phyloP scores from a whole-genome alignment of 306 rosid species.

The Trifolium pratense region DNA sequence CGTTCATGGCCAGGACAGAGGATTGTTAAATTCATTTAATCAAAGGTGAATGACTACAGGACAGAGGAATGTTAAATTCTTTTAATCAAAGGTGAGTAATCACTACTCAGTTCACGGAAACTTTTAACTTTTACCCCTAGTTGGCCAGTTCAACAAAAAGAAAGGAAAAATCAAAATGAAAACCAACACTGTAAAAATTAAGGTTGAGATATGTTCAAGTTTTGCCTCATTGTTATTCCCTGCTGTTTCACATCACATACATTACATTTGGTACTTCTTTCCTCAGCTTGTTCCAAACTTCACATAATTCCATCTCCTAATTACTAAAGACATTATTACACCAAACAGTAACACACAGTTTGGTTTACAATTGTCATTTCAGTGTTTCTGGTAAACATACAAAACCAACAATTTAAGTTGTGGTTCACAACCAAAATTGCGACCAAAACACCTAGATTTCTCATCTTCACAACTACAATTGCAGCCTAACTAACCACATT shows the following conservation, averaged over 20 bases:
- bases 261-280: conserved; percentile 1
- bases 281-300: conserved; percentile 1
- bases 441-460: not conserved
- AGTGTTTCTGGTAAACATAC: not conserved
- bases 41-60: not conserved
- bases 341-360: conserved; percentile 2
- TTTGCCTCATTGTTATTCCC: not conserved
- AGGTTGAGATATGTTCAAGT: conserved; percentile 6
- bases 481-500: not conserved
- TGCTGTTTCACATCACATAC: not conserved
- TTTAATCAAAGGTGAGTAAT: not conserved
- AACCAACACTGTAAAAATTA: conserved; percentile 13
- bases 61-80: not conserved
- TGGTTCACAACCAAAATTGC: not conserved
- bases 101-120: not conserved
- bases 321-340: not conserved
- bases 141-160: not conserved
- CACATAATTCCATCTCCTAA: conserved; percentile 13
- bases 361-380: not conserved
- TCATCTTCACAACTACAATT: not conserved
- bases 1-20: not conserved
- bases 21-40: conserved; percentile 2
- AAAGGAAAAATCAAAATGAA: not conserved
- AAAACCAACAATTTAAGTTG: not conserved
- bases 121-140: not conserved